These are phyloP conservation scores for Taphrina sp. DNA, from an alignment of 1,139 yeast genomes.

Conservation along the genomic window DNA sequence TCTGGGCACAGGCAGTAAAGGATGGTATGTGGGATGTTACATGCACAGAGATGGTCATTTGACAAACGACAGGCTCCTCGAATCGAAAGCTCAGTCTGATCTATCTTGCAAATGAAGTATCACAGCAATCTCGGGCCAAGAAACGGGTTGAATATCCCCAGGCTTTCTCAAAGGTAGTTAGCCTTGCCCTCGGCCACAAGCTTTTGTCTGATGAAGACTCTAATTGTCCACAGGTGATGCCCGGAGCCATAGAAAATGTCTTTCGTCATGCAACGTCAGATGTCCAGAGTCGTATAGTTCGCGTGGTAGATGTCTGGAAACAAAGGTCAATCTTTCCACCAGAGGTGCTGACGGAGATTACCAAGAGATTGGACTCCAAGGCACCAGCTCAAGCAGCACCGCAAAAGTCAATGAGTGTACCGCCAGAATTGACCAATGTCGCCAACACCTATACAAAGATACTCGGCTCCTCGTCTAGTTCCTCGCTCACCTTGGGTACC, in stretches of 20 bases:
- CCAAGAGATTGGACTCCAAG: background rate
- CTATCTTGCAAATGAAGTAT: constrained; percentile 78
- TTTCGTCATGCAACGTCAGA: constrained; percentile 43
- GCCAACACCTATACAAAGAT: background rate
- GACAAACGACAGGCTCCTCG: constrained; percentile 46
- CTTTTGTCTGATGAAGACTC: background rate
- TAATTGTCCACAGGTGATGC: constrained; percentile 43
- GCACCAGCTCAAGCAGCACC: background rate
- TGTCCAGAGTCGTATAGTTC: constrained; percentile 56
- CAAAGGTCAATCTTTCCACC: constrained; percentile 59
- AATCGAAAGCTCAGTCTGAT: constrained; percentile 58
- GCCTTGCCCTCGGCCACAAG: constrained; percentile 45
- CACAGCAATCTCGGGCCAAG: constrained; percentile 73
- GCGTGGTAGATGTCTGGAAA: constrained; percentile 73
- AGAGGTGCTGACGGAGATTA: constrained; percentile 10
- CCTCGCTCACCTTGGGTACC: constrained; percentile 17
- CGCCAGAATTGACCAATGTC: constrained; percentile 7
- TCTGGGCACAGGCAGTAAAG: constrained; percentile 57
- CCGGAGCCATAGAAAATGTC: constrained; percentile 45
- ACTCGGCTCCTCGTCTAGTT: constrained; percentile 8
- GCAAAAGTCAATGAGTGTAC: background rate
- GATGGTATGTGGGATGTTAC: constrained; percentile 41
- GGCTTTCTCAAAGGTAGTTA: constrained; percentile 55
- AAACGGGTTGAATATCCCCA: constrained; percentile 58
- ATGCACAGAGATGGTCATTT: too few species aligned